These are phyloP conservation scores for Hanseniaspora thailandica DNA, from an alignment of 805 yeast genomes.

Conservation along the genomic window DNA sequence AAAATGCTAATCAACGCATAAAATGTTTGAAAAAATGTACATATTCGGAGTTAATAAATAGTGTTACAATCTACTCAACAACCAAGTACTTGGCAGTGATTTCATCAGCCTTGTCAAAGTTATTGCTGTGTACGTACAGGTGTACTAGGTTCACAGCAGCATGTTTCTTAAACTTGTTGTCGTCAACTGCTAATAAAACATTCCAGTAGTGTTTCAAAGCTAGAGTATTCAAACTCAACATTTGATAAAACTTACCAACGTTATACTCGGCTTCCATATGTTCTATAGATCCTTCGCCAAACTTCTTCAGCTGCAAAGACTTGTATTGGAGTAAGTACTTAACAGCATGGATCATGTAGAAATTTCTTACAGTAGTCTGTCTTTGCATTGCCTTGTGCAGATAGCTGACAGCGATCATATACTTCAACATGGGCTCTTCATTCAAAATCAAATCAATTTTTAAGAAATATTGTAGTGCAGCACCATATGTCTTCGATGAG, in stretches of 20 bases:
- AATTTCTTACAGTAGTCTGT: conserved; percentile 70
- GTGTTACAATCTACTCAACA: conserved; percentile 26
- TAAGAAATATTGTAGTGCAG: conserved; percentile 66
- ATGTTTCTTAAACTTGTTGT: conserved; percentile 54
- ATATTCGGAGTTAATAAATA: not conserved
- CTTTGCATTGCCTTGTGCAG: conserved; percentile 88
- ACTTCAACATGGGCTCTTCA: conserved; percentile 66
- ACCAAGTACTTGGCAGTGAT: conserved; percentile 57
- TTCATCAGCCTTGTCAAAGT: conserved; percentile 48
- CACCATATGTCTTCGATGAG: conserved; percentile 68
- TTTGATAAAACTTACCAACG: conserved; percentile 72
- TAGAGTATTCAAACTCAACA: conserved; percentile 60
- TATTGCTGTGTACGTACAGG: conserved; percentile 68
- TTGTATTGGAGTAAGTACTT: conserved; percentile 65
- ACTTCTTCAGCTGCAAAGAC: conserved; percentile 35
- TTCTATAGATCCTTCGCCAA: conserved; percentile 33
- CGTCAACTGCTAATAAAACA: conserved; percentile 44
- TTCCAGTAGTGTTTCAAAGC: conserved; percentile 66
- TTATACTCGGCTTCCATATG: conserved; percentile 72
- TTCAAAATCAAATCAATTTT: conserved; percentile 58
- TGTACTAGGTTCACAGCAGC: conserved; percentile 77
- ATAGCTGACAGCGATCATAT: conserved; percentile 67
- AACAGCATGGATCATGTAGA: conserved; percentile 78
- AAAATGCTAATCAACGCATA: not conserved
- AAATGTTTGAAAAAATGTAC: not conserved